Base-by-base conservation (phyloP, 2,329 filamentous ascomycete species). In the Aspergillus jensenii region DNA sequence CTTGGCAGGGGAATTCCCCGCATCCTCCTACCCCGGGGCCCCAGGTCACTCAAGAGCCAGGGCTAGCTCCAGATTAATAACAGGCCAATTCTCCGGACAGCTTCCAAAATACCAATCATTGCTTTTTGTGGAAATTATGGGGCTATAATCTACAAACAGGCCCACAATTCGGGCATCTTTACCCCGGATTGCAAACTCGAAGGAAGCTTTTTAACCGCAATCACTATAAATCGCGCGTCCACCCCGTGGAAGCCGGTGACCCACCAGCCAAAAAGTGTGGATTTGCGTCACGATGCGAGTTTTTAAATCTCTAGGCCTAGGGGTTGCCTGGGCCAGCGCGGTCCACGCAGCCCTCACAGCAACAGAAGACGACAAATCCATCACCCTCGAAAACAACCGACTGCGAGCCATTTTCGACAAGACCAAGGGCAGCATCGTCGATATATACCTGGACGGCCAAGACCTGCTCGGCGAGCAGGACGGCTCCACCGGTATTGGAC, bases 401-500 rank as follows among this genome's bases (percentile, higher is more conserved):
- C 70, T 83, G 3, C 74, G 70, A 3, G 75, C 78, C 1, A 71
- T 76, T 4, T 72, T 82, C 31, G 72, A 74, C 59, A 82, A 81
- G 63, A 65, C 67, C 1, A 70, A 63, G 5, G 80, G 79, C 0
- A 71, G 73, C 12, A 75, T 82, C 19, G 69, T 75, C 9, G 68
- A 72, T 17, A 68, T 83, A 3, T 72, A 69, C 11, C 76, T 83
- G 0, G 80, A 82, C 63, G 74, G 73, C 0, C 79, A 81, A 59
- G 80, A 87, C 60, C 75, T 87, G 2, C 77, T 87, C 1, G 83
- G 84, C 12, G 59, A 61, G 3, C 60, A 64, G 35, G 66, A 72
- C n/a, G 78, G 78, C 17, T 74, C 73, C 17, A 77, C 71, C 4
- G 84, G 84, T 2, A 76, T 81, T 25, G 82, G 83, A 0, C 82